These are phyloP conservation scores for Silene vulgaris DNA, from an alignment of 179 eudicot species.

Conservation along the genomic window DNA sequence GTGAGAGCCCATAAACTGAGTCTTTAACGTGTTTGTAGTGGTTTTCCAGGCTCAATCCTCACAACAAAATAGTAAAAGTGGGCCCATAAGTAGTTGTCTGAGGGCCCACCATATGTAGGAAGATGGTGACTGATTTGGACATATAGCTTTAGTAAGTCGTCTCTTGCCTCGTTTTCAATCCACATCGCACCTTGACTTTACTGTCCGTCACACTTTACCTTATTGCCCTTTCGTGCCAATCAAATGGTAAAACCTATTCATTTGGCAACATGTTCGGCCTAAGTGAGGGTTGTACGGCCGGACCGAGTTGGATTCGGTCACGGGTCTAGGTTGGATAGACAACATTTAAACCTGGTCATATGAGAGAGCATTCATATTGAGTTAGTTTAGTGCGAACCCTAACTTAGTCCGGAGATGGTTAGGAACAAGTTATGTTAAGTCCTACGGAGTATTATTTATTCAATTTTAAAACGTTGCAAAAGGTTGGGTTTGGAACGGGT, in stretches of 20 bases:
- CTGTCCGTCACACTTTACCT: not conserved
- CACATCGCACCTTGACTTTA: conserved; percentile 14
- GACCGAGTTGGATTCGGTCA: too few species aligned
- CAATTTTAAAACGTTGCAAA: too few species aligned
- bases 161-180: conserved; percentile 25
- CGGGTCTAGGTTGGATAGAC: too few species aligned
- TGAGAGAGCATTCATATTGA: too few species aligned
- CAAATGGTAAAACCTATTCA: not conserved
- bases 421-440: too few species aligned
- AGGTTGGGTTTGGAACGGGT: too few species aligned
- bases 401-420: too few species aligned
- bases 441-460: too few species aligned
- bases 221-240: conserved; percentile 20
- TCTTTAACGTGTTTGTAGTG: not conserved
- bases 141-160: conserved; percentile 19
- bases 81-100: conserved; percentile 13
- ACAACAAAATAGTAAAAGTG: not conserved
- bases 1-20: conserved; percentile 2
- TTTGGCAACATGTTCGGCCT: too few species aligned
- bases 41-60: conserved; percentile 16
- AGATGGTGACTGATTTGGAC: conserved; percentile 27
- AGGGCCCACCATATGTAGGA: conserved; percentile 16
- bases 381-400: too few species aligned
- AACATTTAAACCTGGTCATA: too few species aligned
- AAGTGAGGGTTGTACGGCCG: too few species aligned